Base-by-base conservation (phyloP, 805 yeast species). In the Suhomyces kilbournensis region DNA sequence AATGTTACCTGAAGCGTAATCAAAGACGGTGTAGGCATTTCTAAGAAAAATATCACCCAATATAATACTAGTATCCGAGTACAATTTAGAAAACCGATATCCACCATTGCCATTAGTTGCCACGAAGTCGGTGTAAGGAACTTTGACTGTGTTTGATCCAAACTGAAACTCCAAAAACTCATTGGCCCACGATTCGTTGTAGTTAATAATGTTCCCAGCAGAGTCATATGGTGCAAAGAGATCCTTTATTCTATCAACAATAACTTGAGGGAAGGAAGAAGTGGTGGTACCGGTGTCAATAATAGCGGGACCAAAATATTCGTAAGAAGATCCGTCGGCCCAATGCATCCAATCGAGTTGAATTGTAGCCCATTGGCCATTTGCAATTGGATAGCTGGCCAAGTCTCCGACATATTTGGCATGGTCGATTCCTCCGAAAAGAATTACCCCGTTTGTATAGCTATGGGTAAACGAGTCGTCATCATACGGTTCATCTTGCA, bases 341-440 rank as follows among this genome's bases (percentile, higher is more conserved):
- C 12, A 30, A 3, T 12, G 3, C 4, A 45, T 30, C 8, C 4
- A 1, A 19, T 30, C 14, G 9, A 45, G 14, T 17, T 15, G n/a
- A 19, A 45, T 7, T 4, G 40, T 19, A 19, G 22, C 22, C 22
- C 1, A 2, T 7, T n/a, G 7, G 1, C 10, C 19, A 44, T 2
- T 4, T 3, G 5, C 9, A 15, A 75, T 53, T 2, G 68, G 70
- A 45, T 74, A 56, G 2, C 69, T 59, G 25, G 55, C 56, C 54
- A 77, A 60, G 3, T 60, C 63, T 22, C 90, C 90, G 0, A 67
- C 49, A 64, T 81, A 85, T 67, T 85, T 86, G 35, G 80, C 76
- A 53, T 78, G 81, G 61, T 87, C 93, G 23, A 84, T 78, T 23
- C 85, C 94, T 45, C 93, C 93, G 71, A 87, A 87, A 46, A 87